Conservation (phyloP, 257 asterid genomes). For the Solanum microdontum region DNA sequence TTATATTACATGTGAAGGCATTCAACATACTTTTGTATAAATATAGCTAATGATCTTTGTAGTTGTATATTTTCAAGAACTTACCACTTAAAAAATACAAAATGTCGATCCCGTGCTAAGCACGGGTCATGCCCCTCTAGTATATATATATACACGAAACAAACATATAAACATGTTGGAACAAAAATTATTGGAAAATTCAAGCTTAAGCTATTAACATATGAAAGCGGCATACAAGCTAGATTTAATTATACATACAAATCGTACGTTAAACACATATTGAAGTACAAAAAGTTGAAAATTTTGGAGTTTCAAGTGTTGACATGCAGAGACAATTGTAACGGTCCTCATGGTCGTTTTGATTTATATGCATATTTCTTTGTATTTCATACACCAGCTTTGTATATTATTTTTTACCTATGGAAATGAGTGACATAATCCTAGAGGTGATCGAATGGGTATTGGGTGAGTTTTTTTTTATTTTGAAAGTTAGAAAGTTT, state of each 20-base stretch:
- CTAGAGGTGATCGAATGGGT: not conserved
- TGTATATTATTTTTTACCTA: not conserved
- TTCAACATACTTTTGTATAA: no score
- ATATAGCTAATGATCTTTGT: no score
- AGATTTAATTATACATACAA: not conserved
- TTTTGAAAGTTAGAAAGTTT: no score
- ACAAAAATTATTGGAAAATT: not conserved
- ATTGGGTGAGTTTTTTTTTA: not conserved
- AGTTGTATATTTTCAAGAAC: no score
- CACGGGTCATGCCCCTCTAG: no score
- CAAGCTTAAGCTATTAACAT: no score
- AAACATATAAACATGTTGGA: not conserved
- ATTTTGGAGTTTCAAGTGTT: not conserved
- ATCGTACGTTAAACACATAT: not conserved
- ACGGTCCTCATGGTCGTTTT: not conserved
- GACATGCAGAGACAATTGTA: not conserved
- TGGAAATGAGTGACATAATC: not conserved
- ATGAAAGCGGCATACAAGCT: not conserved
- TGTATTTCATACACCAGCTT: no score
- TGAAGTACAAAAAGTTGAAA: no score
- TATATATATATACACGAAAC: not conserved
- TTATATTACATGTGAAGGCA: no score
- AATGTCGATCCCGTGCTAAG: no score
- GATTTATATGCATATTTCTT: no score
- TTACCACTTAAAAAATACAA: no score